A percentile compares a stretch with the other conserved stretches of the same genome.
Conservation (phyloP, 306 rosid genomes). For the Malus asiatica region DNA sequence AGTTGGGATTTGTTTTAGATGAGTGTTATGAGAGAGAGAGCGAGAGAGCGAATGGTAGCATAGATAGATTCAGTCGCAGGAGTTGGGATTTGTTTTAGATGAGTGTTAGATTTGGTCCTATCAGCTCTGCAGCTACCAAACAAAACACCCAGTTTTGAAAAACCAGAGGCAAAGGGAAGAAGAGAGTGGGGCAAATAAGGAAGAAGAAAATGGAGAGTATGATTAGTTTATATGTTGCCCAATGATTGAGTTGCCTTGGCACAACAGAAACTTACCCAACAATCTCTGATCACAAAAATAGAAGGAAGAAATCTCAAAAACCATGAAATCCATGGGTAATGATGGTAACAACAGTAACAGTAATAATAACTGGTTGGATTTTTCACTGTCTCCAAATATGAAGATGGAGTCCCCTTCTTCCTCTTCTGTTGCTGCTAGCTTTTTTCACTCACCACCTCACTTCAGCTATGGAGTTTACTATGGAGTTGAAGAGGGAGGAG, state of each 20-base stretch:
- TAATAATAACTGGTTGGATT: slow-evolving; percentile 59
- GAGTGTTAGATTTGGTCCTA: slow-evolving; percentile 31
- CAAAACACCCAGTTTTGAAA: slow-evolving; percentile 29
- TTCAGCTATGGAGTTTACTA: slow-evolving; percentile 52
- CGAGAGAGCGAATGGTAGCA: not conserved
- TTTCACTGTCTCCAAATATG: slow-evolving; percentile 67
- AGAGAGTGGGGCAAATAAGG: not conserved
- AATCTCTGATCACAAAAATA: slow-evolving; percentile 6
- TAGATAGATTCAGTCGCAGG: slow-evolving; percentile 38
- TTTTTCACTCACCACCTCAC: slow-evolving; percentile 40
- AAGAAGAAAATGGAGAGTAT: slow-evolving; percentile 14
- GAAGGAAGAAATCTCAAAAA: not conserved
- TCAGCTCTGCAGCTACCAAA: slow-evolving; percentile 24
- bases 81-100: slow-evolving; percentile 26
- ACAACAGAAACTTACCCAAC: slow-evolving; percentile 28
- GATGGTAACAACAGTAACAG: slow-evolving; percentile 28
- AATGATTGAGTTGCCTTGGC: slow-evolving; percentile 47
- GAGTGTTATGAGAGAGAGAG: slow-evolving; percentile 13
- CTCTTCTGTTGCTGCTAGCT: slow-evolving; percentile 23
- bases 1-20: slow-evolving; percentile 26
- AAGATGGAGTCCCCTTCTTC: slow-evolving; percentile 36
- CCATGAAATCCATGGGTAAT: slow-evolving; percentile 54
- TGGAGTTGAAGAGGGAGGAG: slow-evolving; percentile 39
- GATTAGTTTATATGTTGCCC: slow-evolving; percentile 31
- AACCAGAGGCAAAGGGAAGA: slow-evolving; percentile 7